Conservation (phyloP, 192 early-diverging fungal genomes). For the Diversispora epigaea region DNA sequence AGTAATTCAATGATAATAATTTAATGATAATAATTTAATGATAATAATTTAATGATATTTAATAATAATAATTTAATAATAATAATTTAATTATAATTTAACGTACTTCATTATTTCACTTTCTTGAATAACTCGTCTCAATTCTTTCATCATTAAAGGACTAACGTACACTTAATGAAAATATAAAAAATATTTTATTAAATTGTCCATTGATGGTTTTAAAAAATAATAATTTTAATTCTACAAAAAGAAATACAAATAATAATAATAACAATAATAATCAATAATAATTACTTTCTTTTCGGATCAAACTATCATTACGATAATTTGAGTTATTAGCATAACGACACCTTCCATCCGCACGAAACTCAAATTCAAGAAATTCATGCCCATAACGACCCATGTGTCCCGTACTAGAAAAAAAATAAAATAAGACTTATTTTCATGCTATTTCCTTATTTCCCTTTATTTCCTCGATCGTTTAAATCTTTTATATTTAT, state of each 20-base stretch:
- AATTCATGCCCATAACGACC: slow-evolving; percentile 99
- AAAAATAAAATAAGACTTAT: neutral
- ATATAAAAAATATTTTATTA: neutral
- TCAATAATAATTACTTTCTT: slow-evolving; percentile 66
- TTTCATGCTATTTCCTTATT: no score
- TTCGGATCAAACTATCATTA: slow-evolving; percentile 93
- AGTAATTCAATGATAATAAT: slow-evolving; percentile 10
- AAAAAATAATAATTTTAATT: no score
- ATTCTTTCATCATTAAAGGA: slow-evolving; percentile 76
- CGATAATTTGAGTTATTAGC: slow-evolving; percentile 99
- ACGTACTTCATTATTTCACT: slow-evolving; percentile 87
- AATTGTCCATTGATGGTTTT: no score
- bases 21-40: neutral
- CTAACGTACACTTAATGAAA: slow-evolving; percentile 66
- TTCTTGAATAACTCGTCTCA: slow-evolving; percentile 85
- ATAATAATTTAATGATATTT: slow-evolving; percentile 4
- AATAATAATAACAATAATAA: neutral
- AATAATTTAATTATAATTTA: no score
- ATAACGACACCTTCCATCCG: slow-evolving; percentile 86
- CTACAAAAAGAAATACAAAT: no score
- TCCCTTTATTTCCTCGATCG: no score
- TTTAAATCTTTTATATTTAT: no score
- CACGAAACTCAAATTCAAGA: slow-evolving; percentile 92
- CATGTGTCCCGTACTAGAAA: slow-evolving; percentile 76
- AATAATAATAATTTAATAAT: neutral